Base-by-base conservation (phyloP, 75 land plant genomes). In the Picea glauca region DNA sequence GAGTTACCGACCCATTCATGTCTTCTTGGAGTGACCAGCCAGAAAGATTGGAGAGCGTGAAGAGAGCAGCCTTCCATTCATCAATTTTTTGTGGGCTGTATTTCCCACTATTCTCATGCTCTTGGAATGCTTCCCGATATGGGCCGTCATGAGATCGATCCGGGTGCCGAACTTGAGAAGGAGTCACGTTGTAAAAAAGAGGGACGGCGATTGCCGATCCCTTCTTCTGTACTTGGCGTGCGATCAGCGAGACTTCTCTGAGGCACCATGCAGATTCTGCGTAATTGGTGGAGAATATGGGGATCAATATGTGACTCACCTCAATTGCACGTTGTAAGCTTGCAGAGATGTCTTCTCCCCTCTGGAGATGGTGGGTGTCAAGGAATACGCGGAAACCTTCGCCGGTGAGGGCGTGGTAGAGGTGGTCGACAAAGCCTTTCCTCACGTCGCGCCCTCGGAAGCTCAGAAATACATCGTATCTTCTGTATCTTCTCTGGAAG, bases 161-260 rank as follows among this genome's bases (percentile, higher is more conserved):
- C 15, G 63, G 60, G 20, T 50, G 18, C 32, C 80, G 20, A 50
- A 79, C 40, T 54, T 72, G 56, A 31, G 56, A 31, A 13, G 80
- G 77, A 58, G 33, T 58, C n/a, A 79, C 80, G n/a, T 79, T 61
- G 50, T 78, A 78, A 78, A 78, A 78, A 31, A 78, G 18, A 64
- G 79, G 79, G 32, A 78, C 35, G 20, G 13, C 2, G 4, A 38
- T 38, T 3, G 5, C 43, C 43, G 43, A 40, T 4, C 43, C 43
- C 43, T 4, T 4, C 5, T 40, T 4, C 43, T 40, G 5, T 5
- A 40, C 40, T 38, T 38, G 40, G 40, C 40, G 2, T 38, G 40
- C 40, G 5, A 67, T 67, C 11, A 67, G n/a, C n/a, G 76, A 9
- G 17, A 75, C 31, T 30, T 75, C 76, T 26, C 6, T 54, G 18